Evolutionary conservation across 306 rosid species (phyloP), one percentile per base, ranked within the genome.

Genomic region (Casuarina equisetifolia): DNA sequence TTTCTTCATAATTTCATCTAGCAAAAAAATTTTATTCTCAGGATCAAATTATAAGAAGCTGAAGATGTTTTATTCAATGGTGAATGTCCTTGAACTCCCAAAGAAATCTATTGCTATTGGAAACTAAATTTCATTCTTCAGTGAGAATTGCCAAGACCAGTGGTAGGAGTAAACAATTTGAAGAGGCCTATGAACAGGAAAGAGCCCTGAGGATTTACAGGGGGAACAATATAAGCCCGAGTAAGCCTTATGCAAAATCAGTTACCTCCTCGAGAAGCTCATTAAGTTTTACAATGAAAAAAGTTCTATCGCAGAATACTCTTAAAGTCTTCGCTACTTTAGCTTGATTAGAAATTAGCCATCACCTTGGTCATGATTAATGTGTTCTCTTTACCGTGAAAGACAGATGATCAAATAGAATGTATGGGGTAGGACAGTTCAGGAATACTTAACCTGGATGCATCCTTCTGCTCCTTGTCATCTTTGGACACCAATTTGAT

Each of bases 1-100:
- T 70, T 17, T 44, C 75, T 66, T 50, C 64, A 13, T 61, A 40
- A 43, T 25, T 79, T 71, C 11, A 48, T 40, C 48, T 3, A 42
- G 48, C 36, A 42, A 17, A 9, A 48, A 66, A 40, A 61, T 25
- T 61, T 9, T 49, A 49, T 49, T 15, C 9, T 49, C 64, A 17
- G 32, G 32, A 25, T 25, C 32, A 25, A 25, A 25, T 25, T 25
- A 0, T 25, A 25, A 25, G 32, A 25, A 25, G 63, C 40, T 35
- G 35, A 17, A 10, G 17, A 61, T 32, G 17, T 16, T 35, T 9
- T 15, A 61, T 61, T 61, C 11, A 35, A 61, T 61, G 42, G 7
- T 61, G 35, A 32, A 61, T 11, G 15, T 61, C 3, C 4, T 13
- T 35, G 32, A 5, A 5, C 43, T 62, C 44, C 44, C 69, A 12